phyloP scores from a whole-genome alignment of 768 basidiomycete genomes.

The Auriscalpium orientale region DNA sequence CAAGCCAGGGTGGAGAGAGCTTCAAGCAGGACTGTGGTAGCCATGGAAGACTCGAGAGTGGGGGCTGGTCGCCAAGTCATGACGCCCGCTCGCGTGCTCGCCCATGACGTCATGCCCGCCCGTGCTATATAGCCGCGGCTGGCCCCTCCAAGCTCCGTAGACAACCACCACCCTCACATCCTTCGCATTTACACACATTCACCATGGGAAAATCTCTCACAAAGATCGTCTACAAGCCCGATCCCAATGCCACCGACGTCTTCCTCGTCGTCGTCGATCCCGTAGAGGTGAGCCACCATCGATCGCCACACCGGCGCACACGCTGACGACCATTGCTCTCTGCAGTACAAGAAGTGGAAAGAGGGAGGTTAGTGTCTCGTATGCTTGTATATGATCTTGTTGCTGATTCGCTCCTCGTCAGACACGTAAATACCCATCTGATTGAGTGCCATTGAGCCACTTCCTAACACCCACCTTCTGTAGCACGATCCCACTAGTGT shows the following conservation, averaged over 20 bases:
- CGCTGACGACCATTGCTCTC: conserved; percentile 4
- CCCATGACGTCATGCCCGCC: too few relatives aligned
- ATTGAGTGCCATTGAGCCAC: neutral
- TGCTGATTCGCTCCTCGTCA: conserved; percentile 23
- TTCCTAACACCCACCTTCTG: conserved; percentile 3
- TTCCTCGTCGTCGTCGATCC: conserved; percentile 63
- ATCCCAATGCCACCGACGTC: conserved; percentile 63
- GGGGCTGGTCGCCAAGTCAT: too few relatives aligned
- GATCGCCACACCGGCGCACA: neutral
- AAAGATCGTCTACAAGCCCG: conserved; percentile 77
- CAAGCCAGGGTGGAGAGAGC: too few relatives aligned
- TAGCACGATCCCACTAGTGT: conserved; percentile 63
- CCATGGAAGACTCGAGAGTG: too few relatives aligned
- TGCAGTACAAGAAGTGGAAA: conserved; percentile 72
- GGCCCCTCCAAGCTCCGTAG: conserved; percentile 3
- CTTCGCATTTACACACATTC: neutral
- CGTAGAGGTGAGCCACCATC: conserved; percentile 40
- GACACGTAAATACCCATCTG: conserved; percentile 52
- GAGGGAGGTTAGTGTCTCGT: conserved; percentile 53
- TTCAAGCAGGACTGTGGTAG: too few relatives aligned
- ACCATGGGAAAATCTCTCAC: conserved; percentile 42
- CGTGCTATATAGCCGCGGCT: too few relatives aligned
- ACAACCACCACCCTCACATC: conserved; percentile 9
- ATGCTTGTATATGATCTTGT: conserved; percentile 11
- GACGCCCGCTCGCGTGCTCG: too few relatives aligned